Base-by-base conservation (phyloP, 371 early-diverging fungal species). In the Synchytrium microbalum region DNA sequence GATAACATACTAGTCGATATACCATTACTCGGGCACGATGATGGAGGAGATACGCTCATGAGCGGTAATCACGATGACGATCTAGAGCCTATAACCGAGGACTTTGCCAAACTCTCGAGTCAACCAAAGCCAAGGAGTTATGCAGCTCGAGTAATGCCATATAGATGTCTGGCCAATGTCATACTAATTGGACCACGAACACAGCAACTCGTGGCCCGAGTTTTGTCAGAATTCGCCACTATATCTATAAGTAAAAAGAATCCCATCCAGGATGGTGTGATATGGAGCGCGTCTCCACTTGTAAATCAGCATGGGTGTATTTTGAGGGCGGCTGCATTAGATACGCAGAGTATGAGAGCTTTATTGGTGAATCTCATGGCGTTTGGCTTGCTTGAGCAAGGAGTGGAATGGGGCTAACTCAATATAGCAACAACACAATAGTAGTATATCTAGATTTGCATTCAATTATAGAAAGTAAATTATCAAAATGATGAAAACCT, bases 131-230 rank as follows among this genome's bases (percentile, higher is more conserved):
- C 24, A 16, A 38, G 19, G 19, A 10, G 10, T 10, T 66, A 72
- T 38, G 58, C 55, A 23, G 13, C 29, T 19, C 68, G 72, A 24
- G 64, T 78, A 52, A 60, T 64, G 8, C 69, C 72, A 1, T 76
- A 77, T 62, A 54, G 69, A 23, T 79, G 79, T 58, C 71, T 67
- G 67, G 79, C 77, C 2, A 75, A 68, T 54, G 57, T 77, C 26
- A 64, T 74, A 27, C 33, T 79, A 23, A 54, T 68, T 58, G 79
- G 79, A 23, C 69, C 70, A 31, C 63, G 67, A 29, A 52, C 69
- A 25, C 19, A 29, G 16, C n/a, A 26, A 14, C 26, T 75, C 32
- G 64, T 54, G 2, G 14, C 55, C 38, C 27, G 53, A 26, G 64
- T 67, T 19, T 31, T 61, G 2, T 62, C 53, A 16, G 65, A 65